phyloP scores from a whole-genome alignment of 257 asterid genomes.

The Eustoma russellianum region DNA sequence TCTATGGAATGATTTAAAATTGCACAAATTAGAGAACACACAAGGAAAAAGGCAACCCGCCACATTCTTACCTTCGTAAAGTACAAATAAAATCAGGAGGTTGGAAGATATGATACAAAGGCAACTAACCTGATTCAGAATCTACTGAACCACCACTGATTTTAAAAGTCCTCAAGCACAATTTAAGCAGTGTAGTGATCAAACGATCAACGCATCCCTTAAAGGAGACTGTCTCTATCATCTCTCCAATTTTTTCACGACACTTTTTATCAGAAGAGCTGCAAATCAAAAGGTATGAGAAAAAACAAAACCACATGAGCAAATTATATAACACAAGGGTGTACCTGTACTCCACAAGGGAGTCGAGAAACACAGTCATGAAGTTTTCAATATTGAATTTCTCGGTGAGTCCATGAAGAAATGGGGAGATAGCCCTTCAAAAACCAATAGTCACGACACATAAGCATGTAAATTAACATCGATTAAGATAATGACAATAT shows the following conservation, averaged over 20 bases:
- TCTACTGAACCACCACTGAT: conserved; percentile 29
- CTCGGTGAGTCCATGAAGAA: conserved; percentile 48
- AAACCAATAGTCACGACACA: conserved; percentile 7
- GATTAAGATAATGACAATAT: not conserved
- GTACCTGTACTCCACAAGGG: conserved; percentile 74
- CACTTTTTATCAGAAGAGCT: conserved; percentile 54
- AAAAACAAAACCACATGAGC: conserved; percentile 1
- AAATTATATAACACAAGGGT: not conserved
- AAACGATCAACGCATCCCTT: conserved; percentile 35
- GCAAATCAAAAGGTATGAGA: conserved; percentile 15
- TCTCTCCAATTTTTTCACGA: conserved; percentile 32
- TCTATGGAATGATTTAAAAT: too few relatives aligned
- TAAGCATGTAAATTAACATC: conserved; percentile 1
- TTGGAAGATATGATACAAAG: not conserved
- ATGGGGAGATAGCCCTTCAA: conserved; percentile 56
- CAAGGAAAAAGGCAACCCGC: not conserved
- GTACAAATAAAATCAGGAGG: not conserved
- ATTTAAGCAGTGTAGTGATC: conserved; percentile 45
- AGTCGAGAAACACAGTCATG: conserved; percentile 53
- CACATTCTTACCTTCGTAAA: too few relatives aligned
- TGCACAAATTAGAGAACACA: not conserved
- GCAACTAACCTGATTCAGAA: conserved; percentile 45
- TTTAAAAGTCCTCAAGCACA: conserved; percentile 26
- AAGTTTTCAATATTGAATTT: conserved; percentile 76
- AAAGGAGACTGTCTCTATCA: conserved; percentile 52